Base-by-base conservation (phyloP, 441 rosid genomes). In the Populus hybrid region DNA sequence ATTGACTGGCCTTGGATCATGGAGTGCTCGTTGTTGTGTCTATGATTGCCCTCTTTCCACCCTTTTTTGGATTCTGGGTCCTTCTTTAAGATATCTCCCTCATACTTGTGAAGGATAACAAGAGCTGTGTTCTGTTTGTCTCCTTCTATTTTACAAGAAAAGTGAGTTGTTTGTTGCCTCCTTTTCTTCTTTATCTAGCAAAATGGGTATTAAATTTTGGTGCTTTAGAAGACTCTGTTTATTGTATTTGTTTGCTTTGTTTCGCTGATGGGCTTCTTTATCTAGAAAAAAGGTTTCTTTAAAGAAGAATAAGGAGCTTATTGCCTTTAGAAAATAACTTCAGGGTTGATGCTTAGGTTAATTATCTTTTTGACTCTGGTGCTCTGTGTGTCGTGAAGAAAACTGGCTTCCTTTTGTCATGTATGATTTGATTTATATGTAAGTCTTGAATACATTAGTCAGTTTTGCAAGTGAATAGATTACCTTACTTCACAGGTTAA, bases 1-100 rank as follows among this genome's bases (percentile, higher is more conserved):
- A 72, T 89, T 88, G 90, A 86, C 89, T 84, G 75, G 85, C 81
- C 84, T 81, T 79, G 59, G 81, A 84, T 86, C 94, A 86, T 83
- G 90, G 88, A 67, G 57, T 72, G 82, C 92, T 88, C 86, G 89
- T 84, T 83, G 79, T 82, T 76, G 35, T 76, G 46, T 50, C 46
- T 71, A 9, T 73, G 24, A 35, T 34, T 67, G 64, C 77, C 30
- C 73, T 76, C 74, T 26, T 79, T 66, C 85, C 69, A 64, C 63
- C 30, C 40, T 6, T 73, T 83, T 74, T 64, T 24, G 77, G 26
- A 30, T 74, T 85, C 73, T 78, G 74, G 67, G 68, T 76, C 69
- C 69, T 64, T 71, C 64, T 78, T 83, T 59, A 77, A 79, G 24
- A 18, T 14, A 26, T 2, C 70, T 61, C 75, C 28, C 50, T 74